These are phyloP conservation scores for Xylaria grammica DNA, from an alignment of 495 filamentous ascomycete genomes.

Conservation along the genomic window DNA sequence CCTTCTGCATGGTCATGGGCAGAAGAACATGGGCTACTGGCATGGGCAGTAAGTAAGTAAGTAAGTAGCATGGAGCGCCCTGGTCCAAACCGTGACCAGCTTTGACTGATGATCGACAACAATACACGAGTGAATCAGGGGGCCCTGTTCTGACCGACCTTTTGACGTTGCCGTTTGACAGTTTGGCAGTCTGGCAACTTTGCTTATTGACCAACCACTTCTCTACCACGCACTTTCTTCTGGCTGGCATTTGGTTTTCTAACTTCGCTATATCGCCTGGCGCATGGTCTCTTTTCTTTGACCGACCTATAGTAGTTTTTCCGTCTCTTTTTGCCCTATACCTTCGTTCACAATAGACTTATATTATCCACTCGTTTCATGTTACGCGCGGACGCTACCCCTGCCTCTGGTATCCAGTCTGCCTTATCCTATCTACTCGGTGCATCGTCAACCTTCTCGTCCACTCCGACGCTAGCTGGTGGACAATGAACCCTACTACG, in stretches of 20 bases:
- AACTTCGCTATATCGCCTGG: conserved; percentile 16
- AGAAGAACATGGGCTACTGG: not conserved
- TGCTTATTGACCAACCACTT: conserved; percentile 37
- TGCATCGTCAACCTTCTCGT: conserved; percentile 33
- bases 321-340: not conserved
- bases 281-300: conserved; percentile 16
- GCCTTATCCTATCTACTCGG: conserved; percentile 18
- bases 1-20: not conserved
- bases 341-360: not conserved
- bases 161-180: too few relatives aligned
- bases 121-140: not conserved
- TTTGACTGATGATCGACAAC: not conserved
- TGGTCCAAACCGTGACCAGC: not conserved
- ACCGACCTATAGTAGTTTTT: not conserved
- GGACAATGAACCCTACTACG: conserved; percentile 13
- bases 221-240: conserved; percentile 28
- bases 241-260: conserved; percentile 16
- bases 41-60: not conserved
- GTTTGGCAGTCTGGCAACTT: conserved; percentile 20
- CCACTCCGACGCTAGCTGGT: conserved; percentile 24
- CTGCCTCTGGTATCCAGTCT: not conserved
- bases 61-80: not conserved
- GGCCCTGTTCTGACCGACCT: not conserved
- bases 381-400: conserved; percentile 35
- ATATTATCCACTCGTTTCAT: conserved; percentile 31